A percentile compares a stretch with the other conserved stretches of the same genome.
Conservation (phyloP, 73 alveolate species). For the Paramecium pentaurelia region DNA sequence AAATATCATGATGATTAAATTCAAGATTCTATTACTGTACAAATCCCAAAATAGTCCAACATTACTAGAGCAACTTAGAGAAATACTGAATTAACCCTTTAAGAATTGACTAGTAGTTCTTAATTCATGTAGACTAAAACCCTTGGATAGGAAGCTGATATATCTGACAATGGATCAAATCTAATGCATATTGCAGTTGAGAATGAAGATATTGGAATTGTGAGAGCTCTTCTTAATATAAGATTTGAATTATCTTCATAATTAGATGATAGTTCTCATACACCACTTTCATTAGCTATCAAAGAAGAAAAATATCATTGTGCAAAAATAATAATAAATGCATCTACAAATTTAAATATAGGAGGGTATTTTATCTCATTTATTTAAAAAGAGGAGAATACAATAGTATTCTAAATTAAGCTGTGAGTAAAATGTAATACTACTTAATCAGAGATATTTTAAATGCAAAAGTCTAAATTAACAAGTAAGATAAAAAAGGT, state of each 20-base stretch:
- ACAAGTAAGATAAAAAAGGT: constrained; percentile 39
- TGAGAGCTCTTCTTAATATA: not conserved
- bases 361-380: not conserved
- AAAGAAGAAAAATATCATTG: constrained; percentile 35
- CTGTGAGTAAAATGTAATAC: constrained; percentile 11
- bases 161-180: not conserved
- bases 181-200: constrained; percentile 8
- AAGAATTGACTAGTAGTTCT: not conserved
- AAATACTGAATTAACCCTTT: not conserved
- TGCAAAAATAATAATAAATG: constrained; percentile 28
- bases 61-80: not conserved
- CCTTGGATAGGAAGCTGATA: not conserved
- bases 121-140: not conserved
- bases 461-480: not conserved
- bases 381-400: not conserved
- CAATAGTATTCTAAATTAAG: not conserved
- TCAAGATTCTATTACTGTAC: not conserved
- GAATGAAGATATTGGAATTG: constrained; percentile 16
- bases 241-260: not conserved
- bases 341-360: not conserved
- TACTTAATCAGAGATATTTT: constrained; percentile 1
- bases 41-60: not conserved
- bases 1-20: not conserved
- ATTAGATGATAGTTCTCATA: not conserved
- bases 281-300: constrained; percentile 18